A percentile compares a stretch with the other conserved stretches of the same genome.
Evolutionary conservation across 2,329 filamentous ascomycete genomes (phyloP).

Genomic region (Penicillium oxalicum): DNA sequence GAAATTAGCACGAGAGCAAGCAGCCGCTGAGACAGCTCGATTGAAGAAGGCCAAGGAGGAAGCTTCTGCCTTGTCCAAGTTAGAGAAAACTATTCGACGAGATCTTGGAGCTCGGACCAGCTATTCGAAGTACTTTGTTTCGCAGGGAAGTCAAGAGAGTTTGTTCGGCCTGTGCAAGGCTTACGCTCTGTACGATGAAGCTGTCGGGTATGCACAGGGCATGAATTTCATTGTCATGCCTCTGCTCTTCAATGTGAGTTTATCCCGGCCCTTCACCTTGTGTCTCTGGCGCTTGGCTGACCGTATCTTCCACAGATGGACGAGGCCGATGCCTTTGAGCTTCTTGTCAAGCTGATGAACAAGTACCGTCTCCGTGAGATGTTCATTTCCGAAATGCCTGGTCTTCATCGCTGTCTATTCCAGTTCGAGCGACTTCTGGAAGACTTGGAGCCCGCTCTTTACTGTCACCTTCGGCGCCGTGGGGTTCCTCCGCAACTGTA

Average conservation of each 20-base stretch:
- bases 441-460: constrained; percentile 87
- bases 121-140: constrained; percentile 91
- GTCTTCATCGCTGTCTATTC: constrained; percentile 85
- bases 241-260: constrained; percentile 77
- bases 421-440: constrained; percentile 93
- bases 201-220: constrained; percentile 92
- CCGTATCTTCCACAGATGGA: constrained; percentile 60
- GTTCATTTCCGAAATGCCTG: constrained; percentile 94
- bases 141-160: constrained; percentile 84
- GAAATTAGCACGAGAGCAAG: constrained; percentile 59
- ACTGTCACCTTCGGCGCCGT: constrained; percentile 84
- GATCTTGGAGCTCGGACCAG: constrained; percentile 90
- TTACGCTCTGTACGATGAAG: constrained; percentile 91
- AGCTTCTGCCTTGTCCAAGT: constrained; percentile 63
- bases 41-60: constrained; percentile 78
- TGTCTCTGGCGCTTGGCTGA: background rate
- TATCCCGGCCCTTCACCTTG: too few relatives aligned
- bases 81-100: constrained; percentile 86
- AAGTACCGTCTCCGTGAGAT: constrained; percentile 89
- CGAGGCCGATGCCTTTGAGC: constrained; percentile 91
- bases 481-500: constrained; percentile 89
- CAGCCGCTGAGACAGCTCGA: constrained; percentile 58
- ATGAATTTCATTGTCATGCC: constrained; percentile 99
- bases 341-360: constrained; percentile 92
- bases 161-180: constrained; percentile 96